Evolutionary conservation across 768 basidiomycete genomes (phyloP).

Genomic region (Boletus tomentosulus): DNA sequence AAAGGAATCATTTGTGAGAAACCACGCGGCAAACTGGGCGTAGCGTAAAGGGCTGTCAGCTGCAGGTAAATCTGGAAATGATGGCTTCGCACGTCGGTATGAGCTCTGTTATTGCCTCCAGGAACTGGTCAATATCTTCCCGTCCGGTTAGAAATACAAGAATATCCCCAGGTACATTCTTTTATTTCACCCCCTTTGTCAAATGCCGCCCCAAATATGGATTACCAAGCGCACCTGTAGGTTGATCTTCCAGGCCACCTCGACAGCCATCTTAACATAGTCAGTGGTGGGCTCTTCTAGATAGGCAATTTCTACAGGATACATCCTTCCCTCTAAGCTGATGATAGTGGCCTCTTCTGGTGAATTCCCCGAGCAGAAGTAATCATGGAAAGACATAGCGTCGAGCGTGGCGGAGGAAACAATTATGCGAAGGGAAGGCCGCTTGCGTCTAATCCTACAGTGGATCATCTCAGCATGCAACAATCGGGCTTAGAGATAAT

Average conservation of each 20-base stretch:
- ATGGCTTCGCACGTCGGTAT: slow-evolving; percentile 52
- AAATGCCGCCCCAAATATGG: background rate
- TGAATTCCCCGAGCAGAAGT: slow-evolving; percentile 69
- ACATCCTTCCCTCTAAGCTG: slow-evolving; percentile 90
- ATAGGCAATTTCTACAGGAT: slow-evolving; percentile 92
- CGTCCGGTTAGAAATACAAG: slow-evolving; percentile 92
- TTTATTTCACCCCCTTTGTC: background rate
- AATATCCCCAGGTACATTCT: slow-evolving; percentile 87
- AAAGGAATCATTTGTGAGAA: slow-evolving; percentile 60
- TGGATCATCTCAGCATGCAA: slow-evolving; percentile 1
- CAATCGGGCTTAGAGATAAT: background rate
- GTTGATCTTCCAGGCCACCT: slow-evolving; percentile 80
- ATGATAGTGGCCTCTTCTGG: slow-evolving; percentile 75
- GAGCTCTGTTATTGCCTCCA: slow-evolving; percentile 77
- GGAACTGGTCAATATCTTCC: slow-evolving; percentile 90
- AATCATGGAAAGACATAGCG: slow-evolving; percentile 82
- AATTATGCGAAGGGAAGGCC: slow-evolving; percentile 84
- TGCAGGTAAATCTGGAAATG: background rate
- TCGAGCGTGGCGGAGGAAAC: slow-evolving; percentile 97
- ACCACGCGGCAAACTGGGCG: slow-evolving; percentile 45
- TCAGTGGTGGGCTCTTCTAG: slow-evolving; percentile 72
- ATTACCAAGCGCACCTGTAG: slow-evolving; percentile 50
- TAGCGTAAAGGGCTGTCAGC: background rate
- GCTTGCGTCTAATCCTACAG: slow-evolving; percentile 81
- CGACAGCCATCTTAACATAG: slow-evolving; percentile 78